Percentiles rank a stretch among this genome's conserved stretches.
Evolutionary conservation across 257 asterid genomes (phyloP).

Genomic region (Cordia subcordata): DNA sequence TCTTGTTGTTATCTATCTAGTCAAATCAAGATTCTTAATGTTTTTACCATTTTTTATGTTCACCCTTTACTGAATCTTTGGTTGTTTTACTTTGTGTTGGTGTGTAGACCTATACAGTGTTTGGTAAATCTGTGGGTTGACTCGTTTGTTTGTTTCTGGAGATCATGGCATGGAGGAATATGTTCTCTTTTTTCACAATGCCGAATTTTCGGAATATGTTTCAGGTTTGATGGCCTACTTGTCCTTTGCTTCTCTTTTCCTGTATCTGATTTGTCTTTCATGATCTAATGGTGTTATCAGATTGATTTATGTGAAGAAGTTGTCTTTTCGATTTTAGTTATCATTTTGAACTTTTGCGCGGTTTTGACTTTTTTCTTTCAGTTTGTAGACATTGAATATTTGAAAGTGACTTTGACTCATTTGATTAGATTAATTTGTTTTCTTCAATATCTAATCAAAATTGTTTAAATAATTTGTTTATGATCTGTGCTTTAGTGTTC

Average conservation of each 20-base stretch:
- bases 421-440: too few species aligned
- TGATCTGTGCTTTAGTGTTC: too few species aligned
- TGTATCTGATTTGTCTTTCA: background rate
- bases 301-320: too few species aligned
- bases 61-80: background rate
- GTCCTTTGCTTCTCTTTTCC: background rate
- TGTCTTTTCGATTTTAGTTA: too few species aligned
- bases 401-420: too few species aligned
- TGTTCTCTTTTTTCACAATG: constrained; percentile 35
- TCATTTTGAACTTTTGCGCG: too few species aligned
- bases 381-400: too few species aligned
- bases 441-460: too few species aligned
- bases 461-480: too few species aligned
- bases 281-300: background rate
- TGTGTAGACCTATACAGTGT: background rate
- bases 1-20: background rate
- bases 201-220: constrained; percentile 47
- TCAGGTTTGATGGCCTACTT: constrained; percentile 44
- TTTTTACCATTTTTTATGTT: background rate
- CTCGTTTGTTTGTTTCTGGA: background rate
- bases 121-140: background rate
- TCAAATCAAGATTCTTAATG: background rate
- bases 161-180: constrained; percentile 49
- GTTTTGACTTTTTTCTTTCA: too few species aligned
- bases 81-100: background rate